These are phyloP conservation scores for Globisporangium solare DNA, from an alignment of 352 stramenopile genomes.

Conservation along the genomic window DNA sequence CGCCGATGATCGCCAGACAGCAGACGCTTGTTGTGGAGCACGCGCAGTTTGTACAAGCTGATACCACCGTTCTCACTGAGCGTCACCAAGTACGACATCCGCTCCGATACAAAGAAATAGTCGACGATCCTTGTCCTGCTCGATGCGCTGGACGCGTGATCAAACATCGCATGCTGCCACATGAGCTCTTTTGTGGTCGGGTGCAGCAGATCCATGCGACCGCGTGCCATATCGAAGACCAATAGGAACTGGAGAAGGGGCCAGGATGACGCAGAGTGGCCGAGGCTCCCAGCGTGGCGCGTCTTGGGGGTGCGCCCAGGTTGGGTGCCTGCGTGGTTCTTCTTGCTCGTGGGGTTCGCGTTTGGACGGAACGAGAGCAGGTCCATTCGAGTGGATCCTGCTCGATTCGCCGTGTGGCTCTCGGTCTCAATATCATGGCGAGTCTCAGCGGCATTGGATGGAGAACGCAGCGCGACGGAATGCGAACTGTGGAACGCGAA, in stretches of 20 bases:
- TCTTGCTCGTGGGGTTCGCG: slow-evolving; percentile 7
- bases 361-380: slow-evolving; percentile 10
- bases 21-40: slow-evolving; percentile 15
- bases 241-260: slow-evolving; percentile 12
- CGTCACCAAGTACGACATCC: slow-evolving; percentile 10
- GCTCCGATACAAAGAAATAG: slow-evolving; percentile 17
- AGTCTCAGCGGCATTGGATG: background rate
- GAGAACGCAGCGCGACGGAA: background rate
- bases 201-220: slow-evolving; percentile 6
- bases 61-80: slow-evolving; percentile 4
- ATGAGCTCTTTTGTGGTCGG: slow-evolving; percentile 14
- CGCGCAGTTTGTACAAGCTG: slow-evolving; percentile 16
- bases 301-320: background rate
- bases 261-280: background rate
- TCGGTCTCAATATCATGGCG: background rate
- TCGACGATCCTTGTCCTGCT: slow-evolving; percentile 2
- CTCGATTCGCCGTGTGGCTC: background rate
- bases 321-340: slow-evolving; percentile 1
- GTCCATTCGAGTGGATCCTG: slow-evolving; percentile 1
- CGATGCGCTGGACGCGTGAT: background rate
- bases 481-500: slow-evolving; percentile 8
- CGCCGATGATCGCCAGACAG: slow-evolving; percentile 12
- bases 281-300: too few relatives aligned
- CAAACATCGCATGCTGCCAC: slow-evolving; percentile 12
- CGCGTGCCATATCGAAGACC: slow-evolving; percentile 1